These are phyloP conservation scores for Dictyostelium citrinum DNA, from an alignment of 78 protist species.

Conservation along the genomic window DNA sequence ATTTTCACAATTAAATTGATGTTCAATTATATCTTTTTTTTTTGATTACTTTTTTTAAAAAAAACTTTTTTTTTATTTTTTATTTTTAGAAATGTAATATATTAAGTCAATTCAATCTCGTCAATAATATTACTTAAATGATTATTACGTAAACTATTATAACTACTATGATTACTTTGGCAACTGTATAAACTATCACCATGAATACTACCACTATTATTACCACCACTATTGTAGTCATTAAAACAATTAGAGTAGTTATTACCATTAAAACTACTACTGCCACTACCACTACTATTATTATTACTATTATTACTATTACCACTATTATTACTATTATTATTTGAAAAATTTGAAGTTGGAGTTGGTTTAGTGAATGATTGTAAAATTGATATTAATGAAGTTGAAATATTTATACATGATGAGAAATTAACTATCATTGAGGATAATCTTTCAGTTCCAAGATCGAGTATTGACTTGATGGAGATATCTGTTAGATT, in stretches of 20 bases:
- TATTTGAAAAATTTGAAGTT: not conserved
- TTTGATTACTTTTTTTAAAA: not conserved
- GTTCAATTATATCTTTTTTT: too few relatives aligned
- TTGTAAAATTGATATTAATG: conserved; percentile 36
- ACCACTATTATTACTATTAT: not conserved
- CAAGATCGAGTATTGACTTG: conserved; percentile 10
- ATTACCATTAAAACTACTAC: not conserved
- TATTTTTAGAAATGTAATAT: not conserved
- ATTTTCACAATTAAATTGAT: too few relatives aligned
- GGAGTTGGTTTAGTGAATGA: conserved; percentile 22
- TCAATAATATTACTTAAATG: not conserved
- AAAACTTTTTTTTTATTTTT: not conserved
- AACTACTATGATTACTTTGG: not conserved
- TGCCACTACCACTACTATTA: not conserved
- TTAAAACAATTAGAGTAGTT: too few relatives aligned
- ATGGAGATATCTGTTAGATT: conserved; percentile 6
- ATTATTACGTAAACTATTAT: not conserved
- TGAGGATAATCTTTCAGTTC: conserved; percentile 11
- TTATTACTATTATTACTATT: not conserved
- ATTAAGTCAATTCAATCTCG: not conserved
- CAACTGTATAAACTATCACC: not conserved
- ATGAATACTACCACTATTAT: not conserved
- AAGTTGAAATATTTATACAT: conserved; percentile 46
- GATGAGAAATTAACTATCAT: conserved; percentile 22
- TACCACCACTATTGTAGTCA: not conserved